Percentiles rank a stretch among this genome's conserved stretches.
These are phyloP conservation scores for Steccherinum ochraceum DNA, from an alignment of 768 basidiomycete genomes.

Conservation along the genomic window DNA sequence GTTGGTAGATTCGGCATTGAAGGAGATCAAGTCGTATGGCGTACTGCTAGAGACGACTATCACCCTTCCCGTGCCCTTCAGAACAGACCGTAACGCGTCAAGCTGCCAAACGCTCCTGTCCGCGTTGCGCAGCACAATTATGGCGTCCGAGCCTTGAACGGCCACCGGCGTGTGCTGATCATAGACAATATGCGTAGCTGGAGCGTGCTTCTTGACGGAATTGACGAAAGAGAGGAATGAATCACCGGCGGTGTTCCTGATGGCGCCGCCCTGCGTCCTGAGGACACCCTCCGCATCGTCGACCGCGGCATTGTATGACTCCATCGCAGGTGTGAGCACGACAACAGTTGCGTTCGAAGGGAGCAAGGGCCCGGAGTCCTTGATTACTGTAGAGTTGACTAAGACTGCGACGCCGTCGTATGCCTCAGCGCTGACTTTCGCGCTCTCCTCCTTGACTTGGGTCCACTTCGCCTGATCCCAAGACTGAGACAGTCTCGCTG, in stretches of 20 bases:
- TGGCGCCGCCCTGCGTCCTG: slow-evolving; percentile 32
- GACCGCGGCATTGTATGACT: slow-evolving; percentile 56
- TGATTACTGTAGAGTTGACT: slow-evolving; percentile 33
- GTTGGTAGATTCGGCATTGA: slow-evolving; percentile 18
- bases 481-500: slow-evolving; percentile 19
- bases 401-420: slow-evolving; percentile 36
- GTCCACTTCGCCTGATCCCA: slow-evolving; percentile 26
- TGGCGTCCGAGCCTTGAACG: slow-evolving; percentile 17
- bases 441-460: slow-evolving; percentile 33
- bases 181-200: slow-evolving; percentile 45
- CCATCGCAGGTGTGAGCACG: slow-evolving; percentile 49
- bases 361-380: slow-evolving; percentile 32
- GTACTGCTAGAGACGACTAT: slow-evolving; percentile 55
- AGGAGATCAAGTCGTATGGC: slow-evolving; percentile 53
- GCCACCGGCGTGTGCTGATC: slow-evolving; percentile 4
- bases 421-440: slow-evolving; percentile 35
- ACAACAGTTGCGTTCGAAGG: slow-evolving; percentile 22
- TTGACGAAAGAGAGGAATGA: slow-evolving; percentile 46
- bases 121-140: slow-evolving; percentile 57
- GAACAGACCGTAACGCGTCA: slow-evolving; percentile 28
- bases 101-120: slow-evolving; percentile 48
- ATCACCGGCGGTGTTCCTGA: slow-evolving; percentile 53
- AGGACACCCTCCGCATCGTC: slow-evolving; percentile 47
- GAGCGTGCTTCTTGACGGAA: slow-evolving; percentile 27
- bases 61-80: slow-evolving; percentile 25